A percentile compares a stretch with the other conserved stretches of the same genome.
Evolutionary conservation across 306 rosid genomes (phyloP).

Genomic region (Corylus avellana): DNA sequence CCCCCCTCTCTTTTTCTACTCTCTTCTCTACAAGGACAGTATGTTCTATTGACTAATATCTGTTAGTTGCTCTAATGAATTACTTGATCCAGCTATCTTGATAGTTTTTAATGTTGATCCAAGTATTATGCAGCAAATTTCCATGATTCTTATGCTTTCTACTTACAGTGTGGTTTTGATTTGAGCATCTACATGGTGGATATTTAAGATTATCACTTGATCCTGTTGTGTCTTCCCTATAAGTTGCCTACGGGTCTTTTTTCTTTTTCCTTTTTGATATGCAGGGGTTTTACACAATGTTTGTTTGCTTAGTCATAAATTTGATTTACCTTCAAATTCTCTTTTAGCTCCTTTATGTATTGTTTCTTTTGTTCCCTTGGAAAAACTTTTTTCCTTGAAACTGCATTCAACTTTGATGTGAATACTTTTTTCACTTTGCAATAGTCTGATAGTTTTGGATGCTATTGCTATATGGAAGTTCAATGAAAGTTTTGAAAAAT

Average conservation of each 20-base stretch:
- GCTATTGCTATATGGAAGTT: not conserved
- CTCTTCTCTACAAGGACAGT: not conserved
- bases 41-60: not conserved
- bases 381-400: not conserved
- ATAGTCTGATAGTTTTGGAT: not conserved
- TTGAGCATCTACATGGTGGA: not conserved
- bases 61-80: not conserved
- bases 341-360: not conserved
- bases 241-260: not conserved
- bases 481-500: too few species aligned
- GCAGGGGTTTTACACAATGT: not conserved
- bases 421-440: slow-evolving; percentile 7
- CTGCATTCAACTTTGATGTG: slow-evolving; percentile 5
- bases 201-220: too few species aligned
- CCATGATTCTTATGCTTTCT: too few species aligned
- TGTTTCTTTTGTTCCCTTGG: not conserved
- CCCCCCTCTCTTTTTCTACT: not conserved
- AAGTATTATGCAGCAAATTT: not conserved
- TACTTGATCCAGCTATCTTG: not conserved
- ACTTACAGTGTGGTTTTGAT: not conserved
- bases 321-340: not conserved
- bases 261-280: not conserved
- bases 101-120: not conserved
- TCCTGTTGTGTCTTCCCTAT: not conserved
- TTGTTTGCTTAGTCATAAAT: not conserved